Percentiles rank a stretch among this genome's conserved stretches.
Evolutionary conservation across 805 yeast species (phyloP).

Genomic region (Tetrapisispora namnaoensis): DNA sequence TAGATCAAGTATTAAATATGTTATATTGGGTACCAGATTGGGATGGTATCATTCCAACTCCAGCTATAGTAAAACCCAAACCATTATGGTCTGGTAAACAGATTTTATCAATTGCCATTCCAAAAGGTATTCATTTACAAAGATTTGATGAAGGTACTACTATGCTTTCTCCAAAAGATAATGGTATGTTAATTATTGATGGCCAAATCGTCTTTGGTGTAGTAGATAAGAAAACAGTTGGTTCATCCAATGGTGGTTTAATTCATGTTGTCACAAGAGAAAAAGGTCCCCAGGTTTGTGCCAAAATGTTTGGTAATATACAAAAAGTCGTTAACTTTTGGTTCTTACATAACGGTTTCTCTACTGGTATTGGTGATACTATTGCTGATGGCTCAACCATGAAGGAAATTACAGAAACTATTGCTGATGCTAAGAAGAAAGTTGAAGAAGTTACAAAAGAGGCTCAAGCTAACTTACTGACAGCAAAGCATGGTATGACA

Average conservation of each 20-base stretch:
- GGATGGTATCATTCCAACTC: conserved; percentile 97
- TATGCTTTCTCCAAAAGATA: conserved; percentile 75
- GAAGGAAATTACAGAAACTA: conserved; percentile 87
- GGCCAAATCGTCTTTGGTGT: conserved; percentile 98
- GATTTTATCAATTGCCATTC: conserved; percentile 82
- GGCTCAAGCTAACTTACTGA: conserved; percentile 80
- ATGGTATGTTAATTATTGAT: conserved; percentile 90
- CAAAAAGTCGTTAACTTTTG: conserved; percentile 95
- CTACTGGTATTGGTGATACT: conserved; percentile 99
- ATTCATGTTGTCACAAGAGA: conserved; percentile 97
- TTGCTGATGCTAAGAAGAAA: conserved; percentile 83
- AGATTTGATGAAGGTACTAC: conserved; percentile 88
- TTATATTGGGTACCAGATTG: conserved; percentile 96
- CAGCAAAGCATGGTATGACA: conserved; percentile 99
- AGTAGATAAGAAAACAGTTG: conserved; percentile 95
- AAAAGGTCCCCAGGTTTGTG: conserved; percentile 87
- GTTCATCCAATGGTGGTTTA: conserved; percentile 96
- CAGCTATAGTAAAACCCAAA: conserved; percentile 87
- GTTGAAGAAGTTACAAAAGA: conserved; percentile 89
- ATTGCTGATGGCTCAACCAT: conserved; percentile 97
- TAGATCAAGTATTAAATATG: conserved; percentile 92
- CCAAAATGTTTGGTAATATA: conserved; percentile 79
- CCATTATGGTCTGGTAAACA: conserved; percentile 98
- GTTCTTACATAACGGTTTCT: conserved; percentile 93
- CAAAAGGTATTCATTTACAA: conserved; percentile 90